Evolutionary conservation across 2,329 filamentous ascomycete genomes (phyloP), one percentile per base, ranked within the genome.

Genomic region (Capronia americana): DNA sequence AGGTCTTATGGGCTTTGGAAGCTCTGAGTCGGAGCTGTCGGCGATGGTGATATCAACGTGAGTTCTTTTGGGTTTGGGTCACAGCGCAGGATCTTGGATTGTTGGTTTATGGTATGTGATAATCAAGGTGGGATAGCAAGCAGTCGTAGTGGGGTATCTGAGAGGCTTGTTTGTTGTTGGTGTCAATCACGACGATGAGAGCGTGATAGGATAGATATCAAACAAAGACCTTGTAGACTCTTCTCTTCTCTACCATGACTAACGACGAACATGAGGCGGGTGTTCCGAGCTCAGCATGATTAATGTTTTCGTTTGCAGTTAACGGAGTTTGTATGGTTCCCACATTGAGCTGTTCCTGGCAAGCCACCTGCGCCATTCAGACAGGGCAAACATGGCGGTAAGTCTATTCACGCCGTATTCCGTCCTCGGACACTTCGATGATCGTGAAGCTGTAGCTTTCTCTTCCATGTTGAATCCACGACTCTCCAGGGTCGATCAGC

Each of bases 1-100:
- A 32, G 38, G 24, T 34, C 28, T 54, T 14, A 30, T 23, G 55
- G 46, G 28, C 41, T 58, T 28, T 12, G 14, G 10, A 59, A 24
- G 44, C n/a, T 28, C 32, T 30, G 32, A 61, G 30, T 51, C 46
- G 58, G 58, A 53, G 58, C 51, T 53, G 57, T 30, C 57, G 63
- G 63, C 63, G 63, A 61, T 59, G 51, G 57, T 61, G 63, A 65
- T 65, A 65, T 65, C 57, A 23, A 61, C 28, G 23, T n/a, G 34
- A 23, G 20, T 24, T 10, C 28, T 32, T n/a, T 5, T 11, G 28
- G 23, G 20, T 20, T 23, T n/a, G 20, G 26, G 17, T 28, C 24
- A 55, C 51, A 30, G 24, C 26, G 10, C 5, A 32, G 53, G 28
- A 6, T n/a, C 28, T 2, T 8, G 53, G 53, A 6, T 55, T 20